Conservation (phyloP, 768 basidiomycete species). For the Hydnomerulius pinastri region DNA sequence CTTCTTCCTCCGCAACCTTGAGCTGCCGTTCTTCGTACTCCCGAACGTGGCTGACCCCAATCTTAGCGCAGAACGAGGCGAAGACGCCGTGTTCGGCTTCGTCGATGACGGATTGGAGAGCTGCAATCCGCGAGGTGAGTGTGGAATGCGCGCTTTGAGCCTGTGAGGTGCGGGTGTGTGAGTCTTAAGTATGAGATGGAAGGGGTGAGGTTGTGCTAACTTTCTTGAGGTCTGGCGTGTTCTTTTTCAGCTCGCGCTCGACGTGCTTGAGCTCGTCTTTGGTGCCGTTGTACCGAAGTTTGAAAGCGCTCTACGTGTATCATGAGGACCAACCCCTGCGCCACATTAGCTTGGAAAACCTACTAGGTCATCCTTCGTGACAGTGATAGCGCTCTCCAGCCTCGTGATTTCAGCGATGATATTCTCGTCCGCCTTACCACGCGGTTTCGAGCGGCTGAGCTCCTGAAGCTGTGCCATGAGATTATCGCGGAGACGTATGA, state of each 20-base stretch:
- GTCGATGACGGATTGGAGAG: constrained; percentile 60
- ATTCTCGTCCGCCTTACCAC: constrained; percentile 81
- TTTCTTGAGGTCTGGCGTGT: constrained; percentile 71
- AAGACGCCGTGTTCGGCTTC: constrained; percentile 83
- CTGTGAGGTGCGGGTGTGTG: constrained; percentile 34
- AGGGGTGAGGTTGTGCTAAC: constrained; percentile 35
- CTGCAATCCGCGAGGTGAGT: constrained; percentile 56
- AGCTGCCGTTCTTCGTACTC: constrained; percentile 94
- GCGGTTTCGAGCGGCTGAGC: constrained; percentile 79
- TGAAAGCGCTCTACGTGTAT: constrained; percentile 64
- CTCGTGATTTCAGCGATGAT: constrained; percentile 75
- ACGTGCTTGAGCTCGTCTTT: constrained; percentile 85
- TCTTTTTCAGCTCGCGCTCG: constrained; percentile 66
- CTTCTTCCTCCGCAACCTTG: constrained; percentile 85
- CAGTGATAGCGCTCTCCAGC: constrained; percentile 72
- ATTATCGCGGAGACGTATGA: constrained; percentile 65
- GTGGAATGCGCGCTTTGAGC: constrained; percentile 51
- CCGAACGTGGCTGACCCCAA: constrained; percentile 79
- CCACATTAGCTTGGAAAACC: constrained; percentile 19
- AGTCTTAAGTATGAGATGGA: background rate
- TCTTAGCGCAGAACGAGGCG: constrained; percentile 72
- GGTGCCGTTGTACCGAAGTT: constrained; percentile 72
- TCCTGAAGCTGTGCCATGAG: constrained; percentile 79
- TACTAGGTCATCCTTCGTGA: constrained; percentile 85
- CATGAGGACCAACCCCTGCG: background rate